Evolutionary conservation across 129 eudicot genomes (phyloP).

Genomic region (Dittrichia graveolens): DNA sequence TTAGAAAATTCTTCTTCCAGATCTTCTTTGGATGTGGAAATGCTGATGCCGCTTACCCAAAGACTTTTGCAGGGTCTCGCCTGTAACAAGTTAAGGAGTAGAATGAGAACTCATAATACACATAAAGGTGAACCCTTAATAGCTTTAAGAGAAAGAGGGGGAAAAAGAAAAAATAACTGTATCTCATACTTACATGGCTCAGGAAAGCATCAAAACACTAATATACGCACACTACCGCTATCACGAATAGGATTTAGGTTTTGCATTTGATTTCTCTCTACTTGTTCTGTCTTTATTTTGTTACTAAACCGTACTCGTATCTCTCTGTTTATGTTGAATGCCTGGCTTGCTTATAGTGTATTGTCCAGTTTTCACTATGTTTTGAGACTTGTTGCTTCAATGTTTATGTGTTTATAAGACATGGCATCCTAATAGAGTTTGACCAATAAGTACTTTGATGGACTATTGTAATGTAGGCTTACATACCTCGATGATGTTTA

Average conservation of each 20-base stretch:
- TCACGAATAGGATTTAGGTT: background rate
- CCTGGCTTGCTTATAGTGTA: background rate
- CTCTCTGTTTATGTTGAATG: conserved; percentile 1
- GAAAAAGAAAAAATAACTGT: background rate
- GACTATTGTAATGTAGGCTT: too few relatives aligned
- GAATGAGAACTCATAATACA: conserved; percentile 28
- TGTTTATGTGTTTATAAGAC: background rate
- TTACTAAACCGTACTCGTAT: background rate
- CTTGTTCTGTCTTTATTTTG: conserved; percentile 1
- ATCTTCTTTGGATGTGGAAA: conserved; percentile 66
- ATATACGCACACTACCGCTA: background rate
- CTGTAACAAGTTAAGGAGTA: conserved; percentile 49
- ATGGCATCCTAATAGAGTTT: conserved; percentile 12
- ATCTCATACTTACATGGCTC: conserved; percentile 17
- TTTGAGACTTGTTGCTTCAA: background rate
- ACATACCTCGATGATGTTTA: too few relatives aligned
- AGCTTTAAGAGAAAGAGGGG: background rate
- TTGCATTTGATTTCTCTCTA: background rate
- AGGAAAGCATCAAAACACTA: conserved; percentile 19
- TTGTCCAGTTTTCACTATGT: background rate
- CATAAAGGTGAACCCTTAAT: conserved; percentile 3
- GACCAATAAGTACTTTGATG: background rate
- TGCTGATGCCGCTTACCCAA: conserved; percentile 87
- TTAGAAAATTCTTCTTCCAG: conserved; percentile 67
- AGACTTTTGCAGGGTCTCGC: conserved; percentile 87